Base-by-base conservation (phyloP, 2,329 filamentous ascomycete genomes). In the Endothia cerciana region DNA sequence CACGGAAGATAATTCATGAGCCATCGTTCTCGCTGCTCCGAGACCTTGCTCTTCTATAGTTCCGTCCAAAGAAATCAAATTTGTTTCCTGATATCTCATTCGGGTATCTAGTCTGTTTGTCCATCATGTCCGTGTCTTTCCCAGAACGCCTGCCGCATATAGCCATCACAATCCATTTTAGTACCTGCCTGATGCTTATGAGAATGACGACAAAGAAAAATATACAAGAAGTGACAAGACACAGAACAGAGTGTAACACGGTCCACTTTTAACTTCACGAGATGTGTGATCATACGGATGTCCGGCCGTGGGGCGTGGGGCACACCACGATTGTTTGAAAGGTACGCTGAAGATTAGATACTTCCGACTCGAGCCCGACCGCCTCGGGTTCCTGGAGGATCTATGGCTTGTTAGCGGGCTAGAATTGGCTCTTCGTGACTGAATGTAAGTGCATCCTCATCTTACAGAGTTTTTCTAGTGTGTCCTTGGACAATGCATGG, bases 401-500 rank as follows among this genome's bases (percentile, higher is more conserved):
- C 58, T 60, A 38, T 36, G 15, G 8, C 19, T 49, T 22, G 41
- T 60, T 22, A 60, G 43, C 25, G 30, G 19, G 30, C 7, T 3
- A 3, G 2, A n/a, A 10, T 51, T 28, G 33, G 43, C 30, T 61
- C 19, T 6, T 38, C 33, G 19, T n/a, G 43, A 28, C 4, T 58
- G 43, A 61, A 51, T 8, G 25, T 2, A 28, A 40, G 19, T 38
- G 45, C 30, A 40, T 22, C 17, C 33, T 28, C n/a, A 1, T 53
- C 59, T 51, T 17, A 61, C 59, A 61, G 11, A 61, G 30, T 51
- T 51, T 51, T 13, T 61, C 40, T 11, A 61, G 36, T 28, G 5
- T 59, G 22, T 65, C 55, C 4, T 57, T 58, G 33, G 40, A 28
- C 49, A 51, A 53, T 43, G 61, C 62, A 49, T 66, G 66, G 36